phyloP scores from a whole-genome alignment of 192 early-diverging fungal genomes.

The Cetraspora pellucida region DNA sequence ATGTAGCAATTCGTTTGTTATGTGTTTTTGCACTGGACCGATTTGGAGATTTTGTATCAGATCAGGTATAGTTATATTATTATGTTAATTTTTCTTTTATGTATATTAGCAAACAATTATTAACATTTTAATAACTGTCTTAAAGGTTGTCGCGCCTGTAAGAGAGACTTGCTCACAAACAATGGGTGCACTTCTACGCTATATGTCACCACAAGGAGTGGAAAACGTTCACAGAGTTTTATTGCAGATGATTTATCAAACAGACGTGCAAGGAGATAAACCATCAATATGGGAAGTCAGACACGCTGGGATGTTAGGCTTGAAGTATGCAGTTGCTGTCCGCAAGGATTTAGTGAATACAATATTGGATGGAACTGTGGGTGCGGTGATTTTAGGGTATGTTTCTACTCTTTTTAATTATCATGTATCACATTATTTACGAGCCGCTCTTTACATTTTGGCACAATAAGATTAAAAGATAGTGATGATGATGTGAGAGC shows the following conservation, averaged over 20 bases:
- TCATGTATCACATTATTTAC: neutral
- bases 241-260: constrained; percentile 68
- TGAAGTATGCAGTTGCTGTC: constrained; percentile 95
- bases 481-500: constrained; percentile 94
- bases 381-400: constrained; percentile 79
- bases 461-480: constrained; percentile 59
- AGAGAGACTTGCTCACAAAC: constrained; percentile 92
- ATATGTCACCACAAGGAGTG: constrained; percentile 59
- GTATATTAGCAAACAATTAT: no score
- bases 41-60: constrained; percentile 95
- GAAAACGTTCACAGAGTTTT: constrained; percentile 68
- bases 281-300: constrained; percentile 86
- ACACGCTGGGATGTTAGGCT: constrained; percentile 87
- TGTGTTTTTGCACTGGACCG: constrained; percentile 94
- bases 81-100: neutral
- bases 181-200: constrained; percentile 71
- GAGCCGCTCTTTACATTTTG: neutral
- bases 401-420: neutral
- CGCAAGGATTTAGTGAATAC: constrained; percentile 80
- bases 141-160: constrained; percentile 85
- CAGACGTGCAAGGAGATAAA: constrained; percentile 46
- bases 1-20: constrained; percentile 84
- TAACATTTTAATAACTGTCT: neutral
- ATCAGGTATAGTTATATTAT: constrained; percentile 56
- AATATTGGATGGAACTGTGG: constrained; percentile 72